A percentile compares a stretch with the other conserved stretches of the same genome.
phyloP scores from a whole-genome alignment of 257 asterid species.

The Solanum acaule region DNA sequence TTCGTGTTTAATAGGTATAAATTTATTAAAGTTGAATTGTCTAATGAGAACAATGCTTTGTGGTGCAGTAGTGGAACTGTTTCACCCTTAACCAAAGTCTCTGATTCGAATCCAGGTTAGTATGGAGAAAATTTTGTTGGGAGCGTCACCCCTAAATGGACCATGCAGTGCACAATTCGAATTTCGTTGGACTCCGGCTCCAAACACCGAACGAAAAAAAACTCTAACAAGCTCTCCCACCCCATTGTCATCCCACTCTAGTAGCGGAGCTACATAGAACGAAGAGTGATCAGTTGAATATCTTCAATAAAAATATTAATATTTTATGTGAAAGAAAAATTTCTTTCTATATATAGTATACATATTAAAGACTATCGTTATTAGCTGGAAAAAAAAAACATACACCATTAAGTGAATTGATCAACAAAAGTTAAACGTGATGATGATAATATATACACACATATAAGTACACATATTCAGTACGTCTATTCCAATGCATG shows the following conservation, averaged over 20 bases:
- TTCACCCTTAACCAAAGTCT: background rate
- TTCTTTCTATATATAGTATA: background rate
- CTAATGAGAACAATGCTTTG: too few species aligned
- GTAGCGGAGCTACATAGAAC: too few species aligned
- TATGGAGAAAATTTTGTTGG: background rate
- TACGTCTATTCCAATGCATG: background rate
- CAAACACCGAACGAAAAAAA: too few species aligned
- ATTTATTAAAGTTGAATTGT: too few species aligned
- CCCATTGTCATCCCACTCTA: too few species aligned
- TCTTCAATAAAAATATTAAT: too few species aligned
- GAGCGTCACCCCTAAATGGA: background rate
- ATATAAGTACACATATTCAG: background rate
- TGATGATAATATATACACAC: background rate
- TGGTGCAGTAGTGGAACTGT: too few species aligned
- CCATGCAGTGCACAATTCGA: background rate
- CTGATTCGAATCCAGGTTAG: background rate
- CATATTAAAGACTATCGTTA: too few species aligned
- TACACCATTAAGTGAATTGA: background rate
- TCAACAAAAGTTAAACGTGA: background rate
- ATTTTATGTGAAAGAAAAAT: too few species aligned
- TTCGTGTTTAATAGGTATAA: background rate
- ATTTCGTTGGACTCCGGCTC: fast-evolving
- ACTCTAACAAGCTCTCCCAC: too few species aligned
- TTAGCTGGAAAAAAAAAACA: background rate
- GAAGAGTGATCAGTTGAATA: too few species aligned